A percentile compares a stretch with the other conserved stretches of the same genome.
phyloP scores from a whole-genome alignment of 768 basidiomycete genomes.

The Mycena crocata region DNA sequence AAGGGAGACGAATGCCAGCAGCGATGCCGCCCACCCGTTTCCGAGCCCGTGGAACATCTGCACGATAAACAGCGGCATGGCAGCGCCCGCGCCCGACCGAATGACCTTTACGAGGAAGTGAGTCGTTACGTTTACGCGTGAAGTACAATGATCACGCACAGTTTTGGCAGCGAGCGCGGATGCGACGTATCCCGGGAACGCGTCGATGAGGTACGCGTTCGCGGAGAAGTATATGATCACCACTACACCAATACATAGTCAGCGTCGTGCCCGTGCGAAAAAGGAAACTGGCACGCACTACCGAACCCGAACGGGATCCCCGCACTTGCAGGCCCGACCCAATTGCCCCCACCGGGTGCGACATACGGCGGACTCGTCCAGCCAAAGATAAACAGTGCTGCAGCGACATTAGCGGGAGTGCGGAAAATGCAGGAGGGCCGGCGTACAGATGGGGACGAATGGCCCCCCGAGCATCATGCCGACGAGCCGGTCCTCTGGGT shows the following conservation, averaged over 20 bases:
- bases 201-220: slow-evolving; percentile 54
- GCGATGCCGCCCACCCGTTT: slow-evolving; percentile 51
- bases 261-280: background rate
- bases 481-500: slow-evolving; percentile 54
- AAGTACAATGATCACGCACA: slow-evolving; percentile 41
- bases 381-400: slow-evolving; percentile 56
- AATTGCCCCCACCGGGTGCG: slow-evolving; percentile 48
- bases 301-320: slow-evolving; percentile 54
- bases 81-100: slow-evolving; percentile 49
- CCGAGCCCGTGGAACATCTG: slow-evolving; percentile 55
- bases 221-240: slow-evolving; percentile 53
- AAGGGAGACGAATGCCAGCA: slow-evolving; percentile 49
- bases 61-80: slow-evolving; percentile 50
- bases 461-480: slow-evolving; percentile 53
- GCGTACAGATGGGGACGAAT: slow-evolving; percentile 41
- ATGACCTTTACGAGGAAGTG: slow-evolving; percentile 47
- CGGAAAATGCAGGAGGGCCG: slow-evolving; percentile 27
- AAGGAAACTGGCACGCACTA: background rate
- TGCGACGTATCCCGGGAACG: slow-evolving; percentile 52
- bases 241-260: slow-evolving; percentile 38
- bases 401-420: background rate
- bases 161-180: slow-evolving; percentile 54
- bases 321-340: slow-evolving; percentile 49
- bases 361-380: slow-evolving; percentile 53
- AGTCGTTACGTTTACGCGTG: slow-evolving; percentile 48